Conservation (phyloP, 148 eudicot species). For the Vaccinium myrtillus region DNA sequence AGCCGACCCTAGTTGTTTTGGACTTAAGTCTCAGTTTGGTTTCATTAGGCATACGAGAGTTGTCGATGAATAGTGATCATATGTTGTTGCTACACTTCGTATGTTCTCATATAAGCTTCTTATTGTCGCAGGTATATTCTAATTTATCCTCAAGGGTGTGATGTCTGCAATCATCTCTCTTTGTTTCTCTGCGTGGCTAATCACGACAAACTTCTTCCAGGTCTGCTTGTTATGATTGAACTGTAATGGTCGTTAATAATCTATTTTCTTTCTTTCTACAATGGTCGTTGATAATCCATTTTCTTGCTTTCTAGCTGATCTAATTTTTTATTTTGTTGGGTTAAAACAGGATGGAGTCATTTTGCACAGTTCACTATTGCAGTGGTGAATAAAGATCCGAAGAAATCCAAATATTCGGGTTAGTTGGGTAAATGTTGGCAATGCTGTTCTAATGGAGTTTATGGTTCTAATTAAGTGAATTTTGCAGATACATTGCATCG, state of each 20-base stretch:
- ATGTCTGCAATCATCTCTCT: slow-evolving; percentile 90
- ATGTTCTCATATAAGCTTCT: neutral
- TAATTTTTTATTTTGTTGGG: neutral
- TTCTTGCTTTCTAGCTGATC: neutral
- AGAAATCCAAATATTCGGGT: slow-evolving; percentile 89
- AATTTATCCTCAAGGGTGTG: slow-evolving; percentile 96
- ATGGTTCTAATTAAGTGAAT: slow-evolving; percentile 11
- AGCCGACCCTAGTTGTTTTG: neutral
- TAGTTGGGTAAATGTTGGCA: slow-evolving; percentile 18
- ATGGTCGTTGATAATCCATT: neutral
- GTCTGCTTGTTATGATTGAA: slow-evolving; percentile 29
- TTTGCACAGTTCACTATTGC: slow-evolving; percentile 92
- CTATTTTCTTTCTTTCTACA: neutral
- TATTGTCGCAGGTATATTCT: slow-evolving; percentile 70
- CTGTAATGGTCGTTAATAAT: too few species aligned
- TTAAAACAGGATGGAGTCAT: slow-evolving; percentile 83
- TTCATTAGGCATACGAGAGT: neutral
- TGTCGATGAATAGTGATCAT: neutral
- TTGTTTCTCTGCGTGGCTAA: slow-evolving; percentile 89
- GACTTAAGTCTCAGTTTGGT: neutral
- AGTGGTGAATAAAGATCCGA: slow-evolving; percentile 87
- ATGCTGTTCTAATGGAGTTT: neutral
- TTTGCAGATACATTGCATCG: slow-evolving; percentile 81
- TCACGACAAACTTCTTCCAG: slow-evolving; percentile 96
- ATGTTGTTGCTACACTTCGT: neutral